These are phyloP conservation scores for Crinitomyces ghanaensis DNA, from an alignment of 805 yeast species.

Conservation along the genomic window DNA sequence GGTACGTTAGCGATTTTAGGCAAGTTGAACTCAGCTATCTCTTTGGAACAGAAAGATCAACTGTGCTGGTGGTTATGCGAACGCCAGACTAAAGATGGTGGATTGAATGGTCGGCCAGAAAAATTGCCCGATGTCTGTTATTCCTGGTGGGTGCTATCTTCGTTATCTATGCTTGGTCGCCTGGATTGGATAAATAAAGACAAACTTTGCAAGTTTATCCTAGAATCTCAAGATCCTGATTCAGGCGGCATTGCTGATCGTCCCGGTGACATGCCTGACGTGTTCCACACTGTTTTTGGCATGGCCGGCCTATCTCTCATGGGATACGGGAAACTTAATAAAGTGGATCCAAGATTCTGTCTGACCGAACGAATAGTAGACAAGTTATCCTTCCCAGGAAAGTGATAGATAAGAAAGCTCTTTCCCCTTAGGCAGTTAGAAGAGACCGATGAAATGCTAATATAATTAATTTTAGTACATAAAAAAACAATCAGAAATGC, in stretches of 20 bases:
- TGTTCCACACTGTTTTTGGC: slow-evolving; percentile 86
- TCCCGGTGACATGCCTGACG: slow-evolving; percentile 83
- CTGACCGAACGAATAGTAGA: slow-evolving; percentile 46
- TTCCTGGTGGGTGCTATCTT: slow-evolving; percentile 92
- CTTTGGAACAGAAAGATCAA: slow-evolving; percentile 29
- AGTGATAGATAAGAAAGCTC: no score
- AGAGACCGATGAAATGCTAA: neutral
- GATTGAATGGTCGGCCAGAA: slow-evolving; percentile 92
- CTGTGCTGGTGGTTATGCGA: slow-evolving; percentile 85
- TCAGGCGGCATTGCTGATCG: slow-evolving; percentile 91
- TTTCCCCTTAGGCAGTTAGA: no score
- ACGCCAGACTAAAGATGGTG: slow-evolving; percentile 79
- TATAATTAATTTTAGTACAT: no score
- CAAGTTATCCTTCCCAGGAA: no score
- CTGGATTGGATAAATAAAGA: slow-evolving; percentile 67
- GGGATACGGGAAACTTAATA: slow-evolving; percentile 46
- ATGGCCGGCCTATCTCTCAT: slow-evolving; percentile 76
- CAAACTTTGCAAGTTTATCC: slow-evolving; percentile 53
- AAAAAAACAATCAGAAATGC: slow-evolving; percentile 15
- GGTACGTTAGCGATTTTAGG: slow-evolving; percentile 67
- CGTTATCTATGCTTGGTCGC: slow-evolving; percentile 53
- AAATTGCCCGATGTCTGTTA: slow-evolving; percentile 96
- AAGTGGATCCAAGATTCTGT: slow-evolving; percentile 79
- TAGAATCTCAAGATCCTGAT: slow-evolving; percentile 62
- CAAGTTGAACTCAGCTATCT: slow-evolving; percentile 45